Base-by-base conservation (phyloP, 2,329 filamentous ascomycete species). In the Aureobasidium lini region DNA sequence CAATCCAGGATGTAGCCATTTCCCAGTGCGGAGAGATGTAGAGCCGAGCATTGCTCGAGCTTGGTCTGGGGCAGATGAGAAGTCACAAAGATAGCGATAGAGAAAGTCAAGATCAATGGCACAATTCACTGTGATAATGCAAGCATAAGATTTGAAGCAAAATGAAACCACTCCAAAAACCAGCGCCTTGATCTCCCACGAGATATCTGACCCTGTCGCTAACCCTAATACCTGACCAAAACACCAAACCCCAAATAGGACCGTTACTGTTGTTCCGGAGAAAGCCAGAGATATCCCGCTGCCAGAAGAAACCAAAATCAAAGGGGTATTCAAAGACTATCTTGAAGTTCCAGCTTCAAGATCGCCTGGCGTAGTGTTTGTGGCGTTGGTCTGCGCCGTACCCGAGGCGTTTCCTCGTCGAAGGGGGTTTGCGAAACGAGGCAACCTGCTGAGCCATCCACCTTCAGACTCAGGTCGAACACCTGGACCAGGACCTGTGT, bases 11-110 rank as follows among this genome's bases (percentile, higher is more conserved):
- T 70, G 87, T 97, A 2, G 82, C 85, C 13, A 86, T 99, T 68
- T 79, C 85, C 9, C 86, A 95, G 77, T 96, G 93, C 69, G 94
- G 94, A 32, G 91, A 97, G 81, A 95, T 97, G 91, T 97, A 65
- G 37, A 18, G 16, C 7, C 8, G 7, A 16, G 15, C 11, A 8
- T 28, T 39, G 23, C 23, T 23, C 23, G 23, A 23, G 23, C 23
- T 23, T 23, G 23, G 23, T 23, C 23, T 23, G 23, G 23, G 23
- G 23, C 23, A 23, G 23, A 23, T 23, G 23, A 23, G 23, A 23
- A 23, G 28, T 16, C 23, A 37, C 31, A 43, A n/a, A 6, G 15
- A 23, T 2, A 43, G 10, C 6, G 16, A 11, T 18, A 36, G 32
- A 13, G 3, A 10, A 15, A 15, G 10, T 50, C 11, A 16, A 37